Conservation (phyloP, 225 moss, liverwort and hornwort genomes). For the Antitrichia curtipendula region DNA sequence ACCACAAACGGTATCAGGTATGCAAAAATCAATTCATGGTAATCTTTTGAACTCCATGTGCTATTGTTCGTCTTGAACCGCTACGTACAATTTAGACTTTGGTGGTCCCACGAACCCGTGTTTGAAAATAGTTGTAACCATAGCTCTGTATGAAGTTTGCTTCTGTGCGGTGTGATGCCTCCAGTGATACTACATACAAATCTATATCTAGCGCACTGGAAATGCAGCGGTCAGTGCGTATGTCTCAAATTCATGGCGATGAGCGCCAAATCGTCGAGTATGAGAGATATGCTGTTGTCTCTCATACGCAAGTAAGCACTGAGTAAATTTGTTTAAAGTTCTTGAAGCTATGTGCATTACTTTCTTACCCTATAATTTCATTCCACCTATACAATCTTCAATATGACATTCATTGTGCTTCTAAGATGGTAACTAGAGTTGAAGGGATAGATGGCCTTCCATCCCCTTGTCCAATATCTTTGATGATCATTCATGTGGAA, state of each 20-base stretch:
- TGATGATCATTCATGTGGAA: neutral
- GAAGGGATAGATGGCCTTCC: neutral
- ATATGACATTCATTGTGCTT: neutral
- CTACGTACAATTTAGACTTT: neutral
- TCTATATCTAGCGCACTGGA: constrained; percentile 52
- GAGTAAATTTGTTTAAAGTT: neutral
- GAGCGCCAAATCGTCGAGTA: constrained; percentile 50
- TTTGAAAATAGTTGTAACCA: neutral
- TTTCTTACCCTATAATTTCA: neutral
- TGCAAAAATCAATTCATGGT: neutral
- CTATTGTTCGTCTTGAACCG: neutral
- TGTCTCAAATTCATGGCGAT: constrained; percentile 33
- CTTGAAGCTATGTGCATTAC: neutral
- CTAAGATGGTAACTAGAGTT: neutral
- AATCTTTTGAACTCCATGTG: neutral
- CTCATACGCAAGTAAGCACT: constrained; percentile 62
- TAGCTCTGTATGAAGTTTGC: neutral
- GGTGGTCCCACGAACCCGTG: neutral
- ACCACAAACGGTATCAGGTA: constrained; percentile 67
- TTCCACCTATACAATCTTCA: neutral
- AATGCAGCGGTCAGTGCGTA: constrained; percentile 44
- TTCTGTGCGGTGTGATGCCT: neutral
- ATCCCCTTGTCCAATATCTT: neutral
- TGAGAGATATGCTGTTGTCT: constrained; percentile 58
- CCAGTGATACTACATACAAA: constrained; percentile 57